Evolutionary conservation across 805 yeast genomes (phyloP).

Genomic region (Saccharomycopsis sp.): DNA sequence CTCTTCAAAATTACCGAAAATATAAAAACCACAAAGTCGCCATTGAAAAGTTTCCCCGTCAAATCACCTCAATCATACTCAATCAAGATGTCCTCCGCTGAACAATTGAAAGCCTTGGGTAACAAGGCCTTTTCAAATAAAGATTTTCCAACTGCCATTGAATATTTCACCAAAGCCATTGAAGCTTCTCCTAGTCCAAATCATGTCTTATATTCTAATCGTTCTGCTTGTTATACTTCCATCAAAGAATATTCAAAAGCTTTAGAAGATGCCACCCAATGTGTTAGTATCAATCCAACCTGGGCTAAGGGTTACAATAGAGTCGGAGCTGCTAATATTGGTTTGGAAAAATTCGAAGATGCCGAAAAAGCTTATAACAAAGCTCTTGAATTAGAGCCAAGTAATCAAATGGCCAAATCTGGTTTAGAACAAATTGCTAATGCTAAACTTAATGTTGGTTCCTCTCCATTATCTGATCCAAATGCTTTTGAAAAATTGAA

Average conservation of each 20-base stretch:
- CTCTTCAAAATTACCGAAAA: neutral
- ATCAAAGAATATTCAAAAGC: constrained; percentile 65
- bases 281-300: constrained; percentile 66
- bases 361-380: constrained; percentile 64
- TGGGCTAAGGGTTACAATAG: constrained; percentile 97
- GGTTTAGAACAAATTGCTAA: constrained; percentile 66
- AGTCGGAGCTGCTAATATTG: constrained; percentile 86
- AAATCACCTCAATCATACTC: too few species aligned
- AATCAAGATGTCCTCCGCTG: constrained; percentile 15
- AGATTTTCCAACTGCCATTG: constrained; percentile 72
- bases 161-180: constrained; percentile 76
- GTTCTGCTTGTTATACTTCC: constrained; percentile 60
- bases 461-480: constrained; percentile 36
- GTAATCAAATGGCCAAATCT: constrained; percentile 76
- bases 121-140: constrained; percentile 87
- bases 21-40: neutral
- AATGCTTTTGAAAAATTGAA: constrained; percentile 66
- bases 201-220: constrained; percentile 86
- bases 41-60: too few species aligned
- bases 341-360: constrained; percentile 69
- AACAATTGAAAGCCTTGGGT: constrained; percentile 70
- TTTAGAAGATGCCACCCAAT: constrained; percentile 72
- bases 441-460: constrained; percentile 27
- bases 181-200: constrained; percentile 74
- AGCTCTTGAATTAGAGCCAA: constrained; percentile 72